Conservation (phyloP, 441 rosid genomes). For the Caryocar brasiliense region DNA sequence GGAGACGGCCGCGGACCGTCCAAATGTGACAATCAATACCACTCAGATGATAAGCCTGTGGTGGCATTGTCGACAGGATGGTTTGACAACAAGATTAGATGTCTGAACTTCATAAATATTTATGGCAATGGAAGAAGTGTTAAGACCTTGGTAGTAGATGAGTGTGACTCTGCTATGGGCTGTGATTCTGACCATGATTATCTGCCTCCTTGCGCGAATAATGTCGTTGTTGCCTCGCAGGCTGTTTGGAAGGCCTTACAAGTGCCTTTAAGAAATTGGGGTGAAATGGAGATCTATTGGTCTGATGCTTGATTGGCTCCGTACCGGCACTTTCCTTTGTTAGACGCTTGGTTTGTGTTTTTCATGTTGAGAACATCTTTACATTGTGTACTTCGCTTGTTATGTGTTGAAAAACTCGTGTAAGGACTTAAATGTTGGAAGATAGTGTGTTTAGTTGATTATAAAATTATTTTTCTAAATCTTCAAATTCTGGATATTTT, state of each 20-base stretch:
- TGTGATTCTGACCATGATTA: slow-evolving; percentile 23
- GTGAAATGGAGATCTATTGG: slow-evolving; percentile 19
- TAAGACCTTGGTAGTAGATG: slow-evolving; percentile 4
- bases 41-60: neutral
- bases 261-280: slow-evolving; percentile 13
- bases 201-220: slow-evolving; percentile 28
- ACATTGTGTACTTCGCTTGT: too few species aligned
- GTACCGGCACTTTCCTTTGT: too few species aligned
- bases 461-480: too few species aligned
- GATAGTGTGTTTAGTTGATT: too few species aligned
- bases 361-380: too few species aligned
- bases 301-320: slow-evolving; percentile 15
- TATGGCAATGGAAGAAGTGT: neutral
- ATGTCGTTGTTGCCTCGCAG: slow-evolving; percentile 20
- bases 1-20: slow-evolving; percentile 1
- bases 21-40: neutral
- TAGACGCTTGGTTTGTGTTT: too few species aligned
- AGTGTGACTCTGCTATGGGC: slow-evolving; percentile 16
- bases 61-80: slow-evolving; percentile 12
- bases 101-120: neutral
- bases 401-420: too few species aligned
- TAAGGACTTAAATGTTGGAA: too few species aligned
- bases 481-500: too few species aligned
- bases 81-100: neutral
- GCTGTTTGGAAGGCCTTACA: slow-evolving; percentile 26